Base-by-base conservation (phyloP, 176 grass and related monocot genomes). In the Aechmea fasciata region DNA sequence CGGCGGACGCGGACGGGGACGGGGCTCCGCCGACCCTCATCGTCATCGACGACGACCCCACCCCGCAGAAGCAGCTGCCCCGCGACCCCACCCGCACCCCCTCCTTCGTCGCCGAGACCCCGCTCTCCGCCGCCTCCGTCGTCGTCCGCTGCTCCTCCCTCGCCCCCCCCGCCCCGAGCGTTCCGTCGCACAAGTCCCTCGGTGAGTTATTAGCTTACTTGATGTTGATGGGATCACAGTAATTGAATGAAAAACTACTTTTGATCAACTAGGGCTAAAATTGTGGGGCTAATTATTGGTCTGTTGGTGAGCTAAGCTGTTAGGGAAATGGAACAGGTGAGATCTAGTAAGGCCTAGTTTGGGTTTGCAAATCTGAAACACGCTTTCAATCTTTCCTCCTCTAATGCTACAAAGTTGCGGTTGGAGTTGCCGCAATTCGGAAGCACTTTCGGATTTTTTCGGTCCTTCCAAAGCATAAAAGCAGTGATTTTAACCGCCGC, bases 21-120 rank as follows among this genome's bases (percentile, higher is more conserved):
- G 20, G 11, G 18, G 62, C 23, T 9, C 59, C 29, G 64, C 65
- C 61, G 18, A 51, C 69, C 28, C 69, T 91, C 69, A 11, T 28
- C 64, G 66, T 91, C 25, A 71, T 79, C 48, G 84, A 84, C 78
- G 84, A 84, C 76, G 81, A 74, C 54, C 75, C 82, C 1, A 73
- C 89, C 2, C 78, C 84, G 48, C 79, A 74, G 48, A 87, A 75
- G 73, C 68, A 66, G 15, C 75, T 11, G 48, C 47, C 22, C 19
- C 48, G 61, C 12, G 20, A 61, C 20, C 23, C 49, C 5, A 28
- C 10, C 1, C 52, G 63, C 17, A 11, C 24, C 2, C 54, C 48
- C 66, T 70, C 63, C 24, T 51, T 69, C 14, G 53, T 80, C 15
- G 75, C 57, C 18, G 82, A 84, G 65, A 75, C 63, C 4, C 76